These are phyloP conservation scores for Tylopilus vinaceipallidus DNA, from an alignment of 768 basidiomycete species.

Conservation along the genomic window DNA sequence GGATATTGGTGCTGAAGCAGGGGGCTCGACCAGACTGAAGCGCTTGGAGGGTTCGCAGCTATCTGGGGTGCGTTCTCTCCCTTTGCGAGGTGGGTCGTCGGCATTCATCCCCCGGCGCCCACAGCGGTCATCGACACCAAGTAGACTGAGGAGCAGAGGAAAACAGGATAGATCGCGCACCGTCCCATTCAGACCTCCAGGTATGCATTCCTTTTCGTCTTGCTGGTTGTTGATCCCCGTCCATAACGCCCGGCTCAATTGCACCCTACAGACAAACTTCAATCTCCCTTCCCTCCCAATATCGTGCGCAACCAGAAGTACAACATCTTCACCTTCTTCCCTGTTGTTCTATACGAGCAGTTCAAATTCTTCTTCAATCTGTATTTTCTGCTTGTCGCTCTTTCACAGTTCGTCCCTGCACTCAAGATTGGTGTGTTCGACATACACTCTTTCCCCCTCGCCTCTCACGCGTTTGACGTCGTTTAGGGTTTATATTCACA, in stretches of 20 bases:
- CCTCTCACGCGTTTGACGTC: not conserved
- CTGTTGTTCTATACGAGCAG: constrained; percentile 96
- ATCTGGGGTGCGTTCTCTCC: constrained; percentile 14
- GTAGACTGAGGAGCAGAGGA: constrained; percentile 9
- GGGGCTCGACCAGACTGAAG: constrained; percentile 25
- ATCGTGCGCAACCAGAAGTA: constrained; percentile 98
- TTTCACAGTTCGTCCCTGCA: constrained; percentile 94
- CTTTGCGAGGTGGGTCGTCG: not conserved
- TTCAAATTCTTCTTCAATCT: constrained; percentile 99
- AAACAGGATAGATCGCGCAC: constrained; percentile 72
- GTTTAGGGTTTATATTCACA: constrained; percentile 85
- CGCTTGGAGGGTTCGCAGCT: constrained; percentile 24
- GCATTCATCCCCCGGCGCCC: not conserved
- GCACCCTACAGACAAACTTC: constrained; percentile 59
- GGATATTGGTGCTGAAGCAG: constrained; percentile 34
- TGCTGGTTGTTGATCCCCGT: constrained; percentile 1
- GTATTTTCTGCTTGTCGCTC: constrained; percentile 94
- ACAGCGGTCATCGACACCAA: constrained; percentile 25
- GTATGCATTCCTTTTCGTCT: constrained; percentile 34
- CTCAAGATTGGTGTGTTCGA: constrained; percentile 81
- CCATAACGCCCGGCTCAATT: not conserved
- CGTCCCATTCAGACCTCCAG: constrained; percentile 73
- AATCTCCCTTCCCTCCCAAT: constrained; percentile 77
- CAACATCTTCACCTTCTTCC: constrained; percentile 94
- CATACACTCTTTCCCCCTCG: not conserved